Evolutionary conservation across 2,329 filamentous ascomycete species (phyloP).

Genomic region (Mycocentrospora acerina): DNA sequence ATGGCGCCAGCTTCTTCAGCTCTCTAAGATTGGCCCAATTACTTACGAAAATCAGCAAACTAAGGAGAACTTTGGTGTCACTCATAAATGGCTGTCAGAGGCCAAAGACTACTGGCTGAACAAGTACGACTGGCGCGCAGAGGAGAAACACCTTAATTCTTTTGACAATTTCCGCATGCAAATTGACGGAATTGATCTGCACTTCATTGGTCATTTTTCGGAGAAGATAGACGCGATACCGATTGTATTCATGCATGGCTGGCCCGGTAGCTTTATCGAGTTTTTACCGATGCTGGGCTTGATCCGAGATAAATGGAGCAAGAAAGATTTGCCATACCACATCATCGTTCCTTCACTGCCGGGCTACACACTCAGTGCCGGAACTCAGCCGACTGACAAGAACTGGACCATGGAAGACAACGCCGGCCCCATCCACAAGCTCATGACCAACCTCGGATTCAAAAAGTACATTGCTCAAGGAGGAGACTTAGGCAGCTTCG

Average conservation of each 20-base stretch:
- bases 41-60: conserved; percentile 32
- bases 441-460: conserved; percentile 60
- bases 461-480: conserved; percentile 58
- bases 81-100: conserved; percentile 36
- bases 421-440: conserved; percentile 51
- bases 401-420: conserved; percentile 47
- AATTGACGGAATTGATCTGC: conserved; percentile 50
- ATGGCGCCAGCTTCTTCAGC: conserved; percentile 39
- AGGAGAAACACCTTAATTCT: conserved; percentile 51
- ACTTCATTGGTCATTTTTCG: conserved; percentile 60
- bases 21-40: conserved; percentile 35
- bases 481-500: conserved; percentile 56
- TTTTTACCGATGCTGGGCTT: conserved; percentile 56
- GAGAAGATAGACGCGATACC: conserved; percentile 55
- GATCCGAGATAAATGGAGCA: conserved; percentile 51
- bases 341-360: conserved; percentile 60
- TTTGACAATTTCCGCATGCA: conserved; percentile 55
- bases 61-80: conserved; percentile 31
- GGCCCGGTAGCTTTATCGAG: conserved; percentile 59
- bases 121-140: conserved; percentile 40
- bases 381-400: conserved; percentile 48
- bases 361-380: conserved; percentile 56
- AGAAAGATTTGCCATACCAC: conserved; percentile 57
- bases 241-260: conserved; percentile 58
- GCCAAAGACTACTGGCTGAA: conserved; percentile 43